These are phyloP conservation scores for Sanghuangporus baumii DNA, from an alignment of 1,284 basidiomycete genomes.

Conservation along the genomic window DNA sequence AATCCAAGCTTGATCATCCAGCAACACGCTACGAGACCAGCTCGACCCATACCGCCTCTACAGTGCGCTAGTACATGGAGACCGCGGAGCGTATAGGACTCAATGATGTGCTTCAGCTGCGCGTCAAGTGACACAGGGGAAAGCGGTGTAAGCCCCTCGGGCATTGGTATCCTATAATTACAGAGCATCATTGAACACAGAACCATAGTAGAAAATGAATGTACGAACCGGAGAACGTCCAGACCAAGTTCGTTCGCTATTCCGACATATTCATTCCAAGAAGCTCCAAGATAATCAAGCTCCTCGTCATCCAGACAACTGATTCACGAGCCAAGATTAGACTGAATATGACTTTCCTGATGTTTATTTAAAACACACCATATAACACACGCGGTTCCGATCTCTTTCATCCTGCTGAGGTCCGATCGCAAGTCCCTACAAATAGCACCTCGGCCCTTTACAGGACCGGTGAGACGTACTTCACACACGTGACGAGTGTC, in stretches of 20 bases:
- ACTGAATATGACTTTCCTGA: background rate
- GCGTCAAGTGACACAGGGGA: slow-evolving; percentile 61
- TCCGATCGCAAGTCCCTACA: slow-evolving; percentile 81
- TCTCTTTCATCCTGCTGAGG: slow-evolving; percentile 66
- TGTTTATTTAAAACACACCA: slow-evolving; percentile 47
- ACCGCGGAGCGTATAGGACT: slow-evolving; percentile 73
- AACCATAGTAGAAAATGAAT: slow-evolving; percentile 6
- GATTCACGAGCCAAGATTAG: background rate
- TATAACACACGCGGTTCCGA: slow-evolving; percentile 78
- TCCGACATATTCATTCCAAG: slow-evolving; percentile 73
- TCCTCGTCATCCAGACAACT: slow-evolving; percentile 89
- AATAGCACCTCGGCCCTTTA: slow-evolving; percentile 78
- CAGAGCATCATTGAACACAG: slow-evolving; percentile 2
- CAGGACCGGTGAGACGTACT: slow-evolving; percentile 82
- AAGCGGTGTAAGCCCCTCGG: slow-evolving; percentile 84
- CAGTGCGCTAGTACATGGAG: slow-evolving; percentile 84
- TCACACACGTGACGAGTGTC: slow-evolving; percentile 6
- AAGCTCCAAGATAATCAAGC: slow-evolving; percentile 75
- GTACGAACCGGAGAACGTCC: slow-evolving; percentile 60
- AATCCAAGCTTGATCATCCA: slow-evolving; percentile 94
- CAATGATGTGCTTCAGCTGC: slow-evolving; percentile 67
- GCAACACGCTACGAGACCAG: slow-evolving; percentile 87
- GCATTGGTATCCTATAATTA: slow-evolving; percentile 68
- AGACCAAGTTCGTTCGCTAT: slow-evolving; percentile 63
- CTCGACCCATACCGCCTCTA: slow-evolving; percentile 91